Percentiles rank a stretch among this genome's conserved stretches.
phyloP scores from a whole-genome alignment of 805 yeast genomes.

The baker's yeast (Saccharomyces cerevisiae) region DNA sequence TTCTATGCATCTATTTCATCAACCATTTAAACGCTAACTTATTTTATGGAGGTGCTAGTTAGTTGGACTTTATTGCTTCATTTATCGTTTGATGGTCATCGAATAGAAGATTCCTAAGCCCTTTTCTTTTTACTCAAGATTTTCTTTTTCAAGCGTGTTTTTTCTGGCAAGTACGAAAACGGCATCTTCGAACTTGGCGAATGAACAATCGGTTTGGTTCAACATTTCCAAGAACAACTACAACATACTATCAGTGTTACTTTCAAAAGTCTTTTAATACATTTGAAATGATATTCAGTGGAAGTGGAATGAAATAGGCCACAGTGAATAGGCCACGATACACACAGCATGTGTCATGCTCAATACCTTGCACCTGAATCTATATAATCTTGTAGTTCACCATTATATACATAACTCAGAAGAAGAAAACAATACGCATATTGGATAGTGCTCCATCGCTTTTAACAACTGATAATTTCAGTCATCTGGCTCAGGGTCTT shows the following conservation, averaged over 20 bases:
- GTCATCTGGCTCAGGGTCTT: not conserved
- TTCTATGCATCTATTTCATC: slow-evolving; percentile 1
- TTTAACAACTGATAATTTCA: not conserved
- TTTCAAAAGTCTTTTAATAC: not conserved
- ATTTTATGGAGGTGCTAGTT: not conserved
- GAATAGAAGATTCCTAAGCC: not conserved
- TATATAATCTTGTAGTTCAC: not conserved
- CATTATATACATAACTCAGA: not conserved
- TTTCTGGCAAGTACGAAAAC: not conserved
- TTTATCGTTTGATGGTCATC: not conserved
- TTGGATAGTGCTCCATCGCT: not conserved
- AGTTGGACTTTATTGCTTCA: not conserved
- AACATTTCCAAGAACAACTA: not conserved
- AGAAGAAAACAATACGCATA: not conserved
- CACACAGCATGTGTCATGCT: not conserved
- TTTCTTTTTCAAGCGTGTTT: not conserved
- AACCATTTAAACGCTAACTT: not conserved
- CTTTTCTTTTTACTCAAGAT: not conserved
- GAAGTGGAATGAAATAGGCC: not conserved
- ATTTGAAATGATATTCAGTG: not conserved
- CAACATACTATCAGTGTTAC: not conserved
- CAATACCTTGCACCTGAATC: not conserved
- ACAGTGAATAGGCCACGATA: not conserved
- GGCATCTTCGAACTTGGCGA: not conserved
- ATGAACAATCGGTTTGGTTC: not conserved